Evolutionary conservation across 345 rosid genomes (phyloP).

Genomic region (Lepidium africanum): DNA sequence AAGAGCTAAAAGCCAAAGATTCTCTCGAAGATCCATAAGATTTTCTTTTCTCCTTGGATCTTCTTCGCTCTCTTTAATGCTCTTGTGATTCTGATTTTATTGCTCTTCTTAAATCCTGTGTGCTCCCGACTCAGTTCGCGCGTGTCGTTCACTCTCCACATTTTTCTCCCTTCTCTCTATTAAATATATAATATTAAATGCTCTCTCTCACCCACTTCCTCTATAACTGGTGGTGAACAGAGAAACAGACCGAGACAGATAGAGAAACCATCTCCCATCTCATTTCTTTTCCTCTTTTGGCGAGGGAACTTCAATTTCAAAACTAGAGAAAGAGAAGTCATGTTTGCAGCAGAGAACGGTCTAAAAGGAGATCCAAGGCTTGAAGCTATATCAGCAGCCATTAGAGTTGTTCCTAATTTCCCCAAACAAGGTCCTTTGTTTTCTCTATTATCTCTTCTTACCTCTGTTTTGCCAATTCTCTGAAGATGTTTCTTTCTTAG

Average conservation of each 20-base stretch:
- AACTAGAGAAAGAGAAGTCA: constrained; percentile 8
- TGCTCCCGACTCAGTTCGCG: neutral
- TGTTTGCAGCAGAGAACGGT: constrained; percentile 36
- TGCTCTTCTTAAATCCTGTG: constrained; percentile 15
- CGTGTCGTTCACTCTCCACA: neutral
- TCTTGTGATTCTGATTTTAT: neutral
- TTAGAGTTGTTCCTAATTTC: constrained; percentile 30
- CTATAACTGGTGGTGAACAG: constrained; percentile 26
- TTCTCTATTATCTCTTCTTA: neutral
- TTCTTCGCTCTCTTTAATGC: constrained; percentile 2
- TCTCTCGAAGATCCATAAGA: constrained; percentile 32
- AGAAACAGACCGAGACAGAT: constrained; percentile 11
- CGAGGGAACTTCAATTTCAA: constrained; percentile 25
- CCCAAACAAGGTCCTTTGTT: constrained; percentile 24
- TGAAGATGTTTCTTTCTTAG: constrained; percentile 24
- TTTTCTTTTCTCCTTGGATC: constrained; percentile 24
- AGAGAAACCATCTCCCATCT: constrained; percentile 15
- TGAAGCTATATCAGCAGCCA: constrained; percentile 28
- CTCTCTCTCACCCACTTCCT: constrained; percentile 20
- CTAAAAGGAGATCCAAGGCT: constrained; percentile 34
- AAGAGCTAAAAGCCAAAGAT: constrained; percentile 20
- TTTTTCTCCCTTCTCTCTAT: neutral
- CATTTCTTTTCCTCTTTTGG: constrained; percentile 21
- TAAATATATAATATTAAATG: constrained; percentile 9
- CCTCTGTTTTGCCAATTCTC: neutral